Evolutionary conservation across 345 rosid species (phyloP), one percentile per base, ranked within the genome.

Genomic region (Brassica incana): DNA sequence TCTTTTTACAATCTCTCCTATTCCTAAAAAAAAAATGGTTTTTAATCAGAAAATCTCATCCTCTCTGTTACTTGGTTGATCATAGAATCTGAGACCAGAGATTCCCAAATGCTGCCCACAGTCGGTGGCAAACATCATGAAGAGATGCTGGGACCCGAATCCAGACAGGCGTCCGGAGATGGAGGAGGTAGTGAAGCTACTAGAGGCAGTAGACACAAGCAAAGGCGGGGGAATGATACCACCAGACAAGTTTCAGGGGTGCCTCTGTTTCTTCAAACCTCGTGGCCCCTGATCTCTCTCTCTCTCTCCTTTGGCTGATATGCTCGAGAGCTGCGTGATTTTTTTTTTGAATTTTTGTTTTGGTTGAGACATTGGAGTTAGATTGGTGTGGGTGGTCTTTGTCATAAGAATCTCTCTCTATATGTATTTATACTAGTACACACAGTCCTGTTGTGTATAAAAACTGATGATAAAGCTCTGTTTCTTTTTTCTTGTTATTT

Each of bases 141-240:
- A 87, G 65, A 90, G 86, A 85, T 92, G 97, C 73, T 92, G 97
- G 97, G 95, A 92, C 77, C 88, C 85, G 67, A 82, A 86, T 74
- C 85, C 87, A 0, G 90, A 89, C 59, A 90, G 66, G 78, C 92
- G 97, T 10, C 97, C 90, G 25, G 92, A 90, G 72, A 92, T 92
- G 97, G 89, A 85, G 2, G 90, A 90, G 73, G 97, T 90, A 12
- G 97, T 88, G 84, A 87, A 73, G 68, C 74, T 88, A 72, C 84
- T 92, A 23, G 91, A 92, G 82, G 90, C 87, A 0, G 85, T 92
- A 30, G 90, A 92, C 81, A 90, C 91, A 33, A 90, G 90, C 88
- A 92, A 86, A 83, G 97, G 97, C 38, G 97, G 97, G 67, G 97
- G 97, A 74, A 92, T 92, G 97, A 92, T 90, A 68, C 90, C 97